Percentiles rank a stretch among this genome's conserved stretches.
phyloP scores from a whole-genome alignment of 108 stramenopile genomes.

The Conticribra weissflogii region DNA sequence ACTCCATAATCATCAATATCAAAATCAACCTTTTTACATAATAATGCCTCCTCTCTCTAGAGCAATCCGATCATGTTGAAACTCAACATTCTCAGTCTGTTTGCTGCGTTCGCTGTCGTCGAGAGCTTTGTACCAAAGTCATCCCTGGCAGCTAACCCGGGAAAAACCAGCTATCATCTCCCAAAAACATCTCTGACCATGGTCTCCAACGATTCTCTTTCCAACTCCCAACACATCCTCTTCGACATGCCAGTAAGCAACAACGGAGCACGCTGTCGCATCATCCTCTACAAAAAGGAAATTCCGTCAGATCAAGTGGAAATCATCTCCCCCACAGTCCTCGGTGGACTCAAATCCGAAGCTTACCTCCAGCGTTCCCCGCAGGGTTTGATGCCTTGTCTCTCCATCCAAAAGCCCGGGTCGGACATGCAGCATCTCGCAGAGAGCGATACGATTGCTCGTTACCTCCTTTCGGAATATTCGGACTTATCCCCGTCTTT shows the following conservation, averaged over 20 bases:
- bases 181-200: too few species aligned
- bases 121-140: too few species aligned
- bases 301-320: constrained; percentile 65
- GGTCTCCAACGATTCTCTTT: constrained; percentile 13
- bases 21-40: too few species aligned
- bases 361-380: constrained; percentile 85
- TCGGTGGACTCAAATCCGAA: constrained; percentile 87
- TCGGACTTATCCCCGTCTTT: constrained; percentile 77
- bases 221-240: constrained; percentile 58
- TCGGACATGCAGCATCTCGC: constrained; percentile 30
- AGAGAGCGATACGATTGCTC: constrained; percentile 91
- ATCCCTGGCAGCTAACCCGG: too few species aligned
- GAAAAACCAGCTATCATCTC: too few species aligned
- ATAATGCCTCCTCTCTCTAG: too few species aligned
- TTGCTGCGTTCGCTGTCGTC: too few species aligned
- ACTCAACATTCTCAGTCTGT: too few species aligned
- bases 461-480: constrained; percentile 80
- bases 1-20: too few species aligned
- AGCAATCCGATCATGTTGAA: too few species aligned
- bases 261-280: constrained; percentile 91
- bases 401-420: constrained; percentile 35
- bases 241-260: constrained; percentile 94
- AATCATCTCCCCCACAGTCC: constrained; percentile 65
- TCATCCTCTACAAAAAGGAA: constrained; percentile 82
- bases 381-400: constrained; percentile 90